Percentiles rank a stretch among this genome's conserved stretches.
Evolutionary conservation across 164 flowering plant genomes (phyloP).

Genomic region (Magnolia sinica): DNA sequence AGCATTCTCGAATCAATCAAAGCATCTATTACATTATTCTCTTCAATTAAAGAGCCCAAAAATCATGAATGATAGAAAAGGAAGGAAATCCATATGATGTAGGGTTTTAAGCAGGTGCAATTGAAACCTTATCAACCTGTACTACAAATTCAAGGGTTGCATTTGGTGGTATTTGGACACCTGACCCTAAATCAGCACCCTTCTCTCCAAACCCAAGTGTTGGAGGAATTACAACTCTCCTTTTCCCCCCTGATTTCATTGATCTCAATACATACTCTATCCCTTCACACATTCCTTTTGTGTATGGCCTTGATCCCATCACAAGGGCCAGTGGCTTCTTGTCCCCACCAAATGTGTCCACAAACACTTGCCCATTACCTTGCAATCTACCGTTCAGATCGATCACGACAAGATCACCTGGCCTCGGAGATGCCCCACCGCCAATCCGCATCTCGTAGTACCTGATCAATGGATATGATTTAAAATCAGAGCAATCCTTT

Average conservation of each 20-base stretch:
- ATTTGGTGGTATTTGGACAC: conserved; percentile 63
- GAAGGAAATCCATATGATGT: too few species aligned
- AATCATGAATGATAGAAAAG: too few species aligned
- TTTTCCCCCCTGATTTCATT: conserved; percentile 80
- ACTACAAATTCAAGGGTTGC: conserved; percentile 74
- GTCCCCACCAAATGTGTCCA: conserved; percentile 59
- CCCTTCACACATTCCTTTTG: conserved; percentile 90
- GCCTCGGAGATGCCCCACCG: conserved; percentile 66
- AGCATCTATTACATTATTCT: too few species aligned
- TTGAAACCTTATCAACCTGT: conserved; percentile 75
- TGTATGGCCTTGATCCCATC: conserved; percentile 86
- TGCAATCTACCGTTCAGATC: conserved; percentile 56
- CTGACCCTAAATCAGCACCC: conserved; percentile 75
- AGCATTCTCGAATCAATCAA: too few species aligned
- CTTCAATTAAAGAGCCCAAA: too few species aligned
- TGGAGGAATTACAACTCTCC: conserved; percentile 69
- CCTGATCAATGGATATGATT: conserved; percentile 24
- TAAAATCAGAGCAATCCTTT: too few species aligned
- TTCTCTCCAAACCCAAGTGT: conserved; percentile 69
- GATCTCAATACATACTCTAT: conserved; percentile 62
- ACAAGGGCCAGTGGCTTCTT: conserved; percentile 74
- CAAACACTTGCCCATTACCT: conserved; percentile 58
- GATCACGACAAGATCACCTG: conserved; percentile 77
- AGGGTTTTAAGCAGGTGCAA: conserved; percentile 57
- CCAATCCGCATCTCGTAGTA: conserved; percentile 70